phyloP scores from a whole-genome alignment of 2,329 filamentous ascomycete species.

The Rhytidhysteron rufulum region DNA sequence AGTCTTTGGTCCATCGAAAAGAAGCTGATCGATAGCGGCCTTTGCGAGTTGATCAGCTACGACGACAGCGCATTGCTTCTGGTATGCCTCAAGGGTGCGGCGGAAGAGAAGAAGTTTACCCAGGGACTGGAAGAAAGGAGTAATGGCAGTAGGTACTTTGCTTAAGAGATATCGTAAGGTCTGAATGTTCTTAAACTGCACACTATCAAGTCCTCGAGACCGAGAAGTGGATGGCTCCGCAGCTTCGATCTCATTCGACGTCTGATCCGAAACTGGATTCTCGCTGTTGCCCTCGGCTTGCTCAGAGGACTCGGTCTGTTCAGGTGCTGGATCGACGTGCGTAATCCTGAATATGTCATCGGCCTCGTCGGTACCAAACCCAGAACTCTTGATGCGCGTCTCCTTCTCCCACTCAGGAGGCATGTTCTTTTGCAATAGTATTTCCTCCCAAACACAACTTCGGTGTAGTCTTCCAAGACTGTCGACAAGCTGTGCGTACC shows the following conservation, averaged over 20 bases:
- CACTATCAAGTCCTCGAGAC: constrained; percentile 22
- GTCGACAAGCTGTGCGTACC: constrained; percentile 70
- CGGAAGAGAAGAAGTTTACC: constrained; percentile 77
- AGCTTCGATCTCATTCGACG: constrained; percentile 5
- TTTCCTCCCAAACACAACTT: constrained; percentile 80
- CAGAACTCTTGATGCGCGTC: constrained; percentile 39
- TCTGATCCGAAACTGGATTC: constrained; percentile 6
- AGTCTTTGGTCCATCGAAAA: constrained; percentile 44
- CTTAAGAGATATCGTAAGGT: constrained; percentile 73
- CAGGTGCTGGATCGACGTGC: constrained; percentile 13
- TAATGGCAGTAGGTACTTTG: constrained; percentile 74
- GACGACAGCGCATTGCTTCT: constrained; percentile 57
- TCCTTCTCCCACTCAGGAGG: constrained; percentile 62
- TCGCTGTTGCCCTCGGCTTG: constrained; percentile 12
- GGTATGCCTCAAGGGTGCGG: constrained; percentile 63
- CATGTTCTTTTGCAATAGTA: constrained; percentile 67
- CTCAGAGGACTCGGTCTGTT: constrained; percentile 10
- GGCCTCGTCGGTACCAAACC: constrained; percentile 37
- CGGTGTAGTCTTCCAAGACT: constrained; percentile 74
- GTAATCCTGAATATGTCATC: constrained; percentile 37
- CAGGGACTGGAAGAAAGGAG: constrained; percentile 78
- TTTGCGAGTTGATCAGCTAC: constrained; percentile 68
- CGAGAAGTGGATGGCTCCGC: constrained; percentile 7
- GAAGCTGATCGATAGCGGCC: constrained; percentile 65
- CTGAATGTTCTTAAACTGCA: constrained; percentile 69